Percentiles rank a stretch among this genome's conserved stretches.
Evolutionary conservation across 2,329 filamentous ascomycete species (phyloP).

Genomic region (Septoria linicola): DNA sequence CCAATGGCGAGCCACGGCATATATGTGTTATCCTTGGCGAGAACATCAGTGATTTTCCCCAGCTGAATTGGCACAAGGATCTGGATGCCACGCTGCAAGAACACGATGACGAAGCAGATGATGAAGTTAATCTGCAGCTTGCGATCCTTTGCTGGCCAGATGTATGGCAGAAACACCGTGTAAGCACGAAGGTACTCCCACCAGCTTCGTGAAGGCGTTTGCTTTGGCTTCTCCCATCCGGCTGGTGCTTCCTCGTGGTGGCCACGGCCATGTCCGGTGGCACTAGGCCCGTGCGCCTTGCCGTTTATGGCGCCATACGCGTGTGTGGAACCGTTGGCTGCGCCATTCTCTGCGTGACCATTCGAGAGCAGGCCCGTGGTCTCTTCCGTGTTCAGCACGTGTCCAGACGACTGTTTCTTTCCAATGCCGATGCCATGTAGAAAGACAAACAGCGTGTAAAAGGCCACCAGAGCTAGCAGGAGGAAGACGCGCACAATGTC

Average conservation of each 20-base stretch:
- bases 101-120: conserved; percentile 75
- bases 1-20: conserved; percentile 74
- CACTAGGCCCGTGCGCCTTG: conserved; percentile 44
- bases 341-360: conserved; percentile 45
- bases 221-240: conserved; percentile 86
- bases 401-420: conserved; percentile 41
- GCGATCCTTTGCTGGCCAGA: conserved; percentile 84
- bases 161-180: conserved; percentile 89
- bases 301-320: conserved; percentile 40
- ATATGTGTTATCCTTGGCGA: conserved; percentile 56
- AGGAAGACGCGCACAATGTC: conserved; percentile 68
- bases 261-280: conserved; percentile 34
- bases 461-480: conserved; percentile 57
- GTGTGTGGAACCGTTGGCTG: conserved; percentile 42
- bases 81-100: conserved; percentile 81
- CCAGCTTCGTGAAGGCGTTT: conserved; percentile 85
- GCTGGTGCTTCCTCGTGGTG: conserved; percentile 49
- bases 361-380: conserved; percentile 62
- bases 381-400: conserved; percentile 52
- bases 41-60: conserved; percentile 72
- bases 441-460: conserved; percentile 59
- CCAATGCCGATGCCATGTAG: conserved; percentile 32
- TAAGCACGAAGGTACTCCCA: conserved; percentile 94
- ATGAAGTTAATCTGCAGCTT: conserved; percentile 76
- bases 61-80: conserved; percentile 81